phyloP scores from a whole-genome alignment of 371 early-diverging fungal genomes.

The Gilbertella persicaria region DNA sequence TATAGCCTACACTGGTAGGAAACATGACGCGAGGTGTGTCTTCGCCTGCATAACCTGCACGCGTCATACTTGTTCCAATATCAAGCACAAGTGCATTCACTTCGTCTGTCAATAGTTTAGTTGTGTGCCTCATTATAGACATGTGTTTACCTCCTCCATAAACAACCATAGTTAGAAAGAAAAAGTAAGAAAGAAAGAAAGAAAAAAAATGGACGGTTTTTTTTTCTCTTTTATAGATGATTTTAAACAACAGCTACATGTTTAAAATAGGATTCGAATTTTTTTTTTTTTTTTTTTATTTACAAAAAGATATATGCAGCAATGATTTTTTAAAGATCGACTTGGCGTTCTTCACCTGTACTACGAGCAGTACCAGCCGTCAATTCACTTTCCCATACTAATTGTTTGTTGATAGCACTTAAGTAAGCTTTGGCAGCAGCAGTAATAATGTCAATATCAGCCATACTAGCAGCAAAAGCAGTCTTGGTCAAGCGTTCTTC shows the following conservation, averaged over 20 bases:
- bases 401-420: constrained; percentile 78
- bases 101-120: constrained; percentile 69
- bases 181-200: background rate
- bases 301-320: no score
- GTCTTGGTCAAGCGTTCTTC: constrained; percentile 31
- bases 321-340: constrained; percentile 39
- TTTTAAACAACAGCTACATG: background rate
- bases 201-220: constrained; percentile 4
- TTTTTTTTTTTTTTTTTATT: constrained; percentile 1
- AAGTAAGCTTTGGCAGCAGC: constrained; percentile 88
- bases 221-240: background rate
- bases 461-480: constrained; percentile 70
- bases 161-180: constrained; percentile 50
- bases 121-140: background rate
- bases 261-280: no score
- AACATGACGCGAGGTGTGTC: constrained; percentile 88
- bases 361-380: constrained; percentile 35
- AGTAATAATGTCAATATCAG: constrained; percentile 81
- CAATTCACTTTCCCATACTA: constrained; percentile 43
- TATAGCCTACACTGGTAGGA: constrained; percentile 62
- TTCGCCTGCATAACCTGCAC: constrained; percentile 96
- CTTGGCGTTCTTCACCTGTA: constrained; percentile 44
- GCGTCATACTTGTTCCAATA: constrained; percentile 82
- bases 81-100: constrained; percentile 92
- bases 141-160: constrained; percentile 69